Conservation (phyloP, 139 green algal species). For the Volvox africanus region DNA sequence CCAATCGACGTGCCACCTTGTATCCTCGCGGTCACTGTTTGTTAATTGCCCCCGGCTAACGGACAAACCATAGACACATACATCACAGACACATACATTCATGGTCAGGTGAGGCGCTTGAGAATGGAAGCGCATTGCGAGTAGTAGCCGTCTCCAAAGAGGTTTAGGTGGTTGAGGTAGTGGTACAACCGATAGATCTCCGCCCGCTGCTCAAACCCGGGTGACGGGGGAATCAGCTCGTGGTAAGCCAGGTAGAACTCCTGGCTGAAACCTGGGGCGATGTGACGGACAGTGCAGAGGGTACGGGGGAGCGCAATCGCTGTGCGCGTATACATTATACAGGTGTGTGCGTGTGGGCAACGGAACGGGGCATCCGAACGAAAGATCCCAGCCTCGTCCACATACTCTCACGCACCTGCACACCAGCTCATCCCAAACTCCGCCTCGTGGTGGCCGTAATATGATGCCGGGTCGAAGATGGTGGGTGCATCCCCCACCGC, state of each 20-base stretch:
- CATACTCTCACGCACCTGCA: conserved; percentile 47
- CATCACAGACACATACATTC: no score
- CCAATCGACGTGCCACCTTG: no score
- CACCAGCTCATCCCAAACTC: conserved; percentile 98
- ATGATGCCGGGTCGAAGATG: conserved; percentile 83
- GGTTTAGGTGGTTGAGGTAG: conserved; percentile 94
- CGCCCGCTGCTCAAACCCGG: conserved; percentile 74
- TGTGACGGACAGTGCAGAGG: neutral
- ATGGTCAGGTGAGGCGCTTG: conserved; percentile 44
- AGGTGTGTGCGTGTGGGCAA: neutral
- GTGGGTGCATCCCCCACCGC: conserved; percentile 70
- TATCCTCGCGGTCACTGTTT: no score
- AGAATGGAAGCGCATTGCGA: conserved; percentile 66
- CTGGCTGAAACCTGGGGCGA: conserved; percentile 54
- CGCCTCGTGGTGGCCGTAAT: conserved; percentile 96
- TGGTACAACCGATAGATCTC: conserved; percentile 94
- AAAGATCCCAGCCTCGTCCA: neutral
- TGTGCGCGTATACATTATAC: neutral
- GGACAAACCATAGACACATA: neutral
- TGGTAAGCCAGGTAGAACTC: conserved; percentile 62
- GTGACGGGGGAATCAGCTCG: conserved; percentile 43
- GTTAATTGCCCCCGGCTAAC: no score
- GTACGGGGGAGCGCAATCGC: neutral
- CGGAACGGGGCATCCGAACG: no score
- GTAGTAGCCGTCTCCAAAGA: conserved; percentile 86